phyloP scores from a whole-genome alignment of 2,329 filamentous ascomycete species.

The Alternaria gaisen region DNA sequence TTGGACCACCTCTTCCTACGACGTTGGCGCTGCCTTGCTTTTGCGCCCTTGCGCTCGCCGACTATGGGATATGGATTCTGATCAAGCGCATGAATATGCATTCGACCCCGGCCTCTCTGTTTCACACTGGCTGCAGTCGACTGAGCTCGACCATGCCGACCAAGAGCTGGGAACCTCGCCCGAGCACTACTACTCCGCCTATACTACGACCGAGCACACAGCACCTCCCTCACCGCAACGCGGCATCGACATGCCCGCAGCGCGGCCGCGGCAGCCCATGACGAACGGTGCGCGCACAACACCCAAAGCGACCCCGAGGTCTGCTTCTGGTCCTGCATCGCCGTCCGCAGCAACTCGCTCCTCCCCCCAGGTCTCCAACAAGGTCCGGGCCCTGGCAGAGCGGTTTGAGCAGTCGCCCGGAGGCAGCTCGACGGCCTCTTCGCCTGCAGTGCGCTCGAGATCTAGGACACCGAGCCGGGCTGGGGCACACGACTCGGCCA shows the following conservation, averaged over 20 bases:
- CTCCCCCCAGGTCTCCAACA: slow-evolving; percentile 37
- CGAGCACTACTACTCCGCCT: slow-evolving; percentile 45
- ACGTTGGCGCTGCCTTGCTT: slow-evolving; percentile 22
- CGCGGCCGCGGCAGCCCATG: slow-evolving; percentile 41
- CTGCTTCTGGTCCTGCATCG: slow-evolving; percentile 44
- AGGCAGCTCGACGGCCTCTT: slow-evolving; percentile 31
- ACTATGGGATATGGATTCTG: slow-evolving; percentile 26
- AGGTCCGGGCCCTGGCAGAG: slow-evolving; percentile 49
- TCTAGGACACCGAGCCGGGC: slow-evolving; percentile 30
- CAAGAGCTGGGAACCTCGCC: slow-evolving; percentile 27
- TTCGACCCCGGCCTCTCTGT: slow-evolving; percentile 21
- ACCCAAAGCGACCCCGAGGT: slow-evolving; percentile 35
- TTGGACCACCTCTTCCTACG: slow-evolving; percentile 18
- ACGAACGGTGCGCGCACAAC: slow-evolving; percentile 40
- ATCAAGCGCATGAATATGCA: slow-evolving; percentile 23
- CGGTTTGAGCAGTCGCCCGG: slow-evolving; percentile 48
- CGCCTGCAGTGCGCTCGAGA: slow-evolving; percentile 31
- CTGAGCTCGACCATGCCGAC: slow-evolving; percentile 30
- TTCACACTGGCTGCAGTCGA: slow-evolving; percentile 47
- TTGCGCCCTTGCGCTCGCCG: slow-evolving; percentile 19
- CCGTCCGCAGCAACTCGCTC: slow-evolving; percentile 34
- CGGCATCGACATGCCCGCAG: slow-evolving; percentile 25
- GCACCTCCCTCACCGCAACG: slow-evolving; percentile 17
- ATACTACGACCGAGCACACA: slow-evolving; percentile 26
- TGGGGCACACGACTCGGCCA: slow-evolving; percentile 21